Base-by-base conservation (phyloP, 176 grass and related monocot species). In the Guadua angustifolia region DNA sequence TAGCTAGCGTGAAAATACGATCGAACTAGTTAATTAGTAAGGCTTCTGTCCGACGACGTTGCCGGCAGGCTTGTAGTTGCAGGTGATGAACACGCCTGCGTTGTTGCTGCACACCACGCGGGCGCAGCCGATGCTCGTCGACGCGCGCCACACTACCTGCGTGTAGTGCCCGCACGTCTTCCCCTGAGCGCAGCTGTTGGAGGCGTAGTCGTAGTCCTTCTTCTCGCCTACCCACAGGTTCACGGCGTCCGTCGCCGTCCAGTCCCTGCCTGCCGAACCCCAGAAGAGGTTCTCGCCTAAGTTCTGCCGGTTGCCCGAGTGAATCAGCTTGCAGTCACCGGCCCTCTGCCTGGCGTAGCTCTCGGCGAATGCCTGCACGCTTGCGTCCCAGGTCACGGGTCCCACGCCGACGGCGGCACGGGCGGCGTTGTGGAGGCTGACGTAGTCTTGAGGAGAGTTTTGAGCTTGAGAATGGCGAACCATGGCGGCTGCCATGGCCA, bases 141-240 rank as follows among this genome's bases (percentile, higher is more conserved):
- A 55, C 40, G 7, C 29, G 60, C 47, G 69, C 89, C 90, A 89
- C 68, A 89, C 87, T 24, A 92, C 79, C 84, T 87, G 84, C 5
- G 79, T 92, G 83, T 89, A 88, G 79, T 92, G 88, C 3, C 88
- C 83, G 73, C 89, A 91, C 21, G 74, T 12, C 40, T 56, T 52
- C 12, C 69, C 74, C 1, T 13, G 2, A 0, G 16, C 45, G 65
- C 88, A 90, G 14, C 29, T 35, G 77, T 93, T 93, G 66, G 40
- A 47, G 1, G 6, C 66, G 40, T 93, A 55, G 44, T 45, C 4
- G 75, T 93, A 90, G 51, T 87, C 18, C 42, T n/a, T 25, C 76
- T 67, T 79, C 82, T 93, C 88, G 4, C 2, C 10, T 0, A 79
- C 84, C 91, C 91, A 90, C 1, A 19, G 0, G 0, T 9, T 5